Evolutionary conservation across 1,284 basidiomycete genomes (phyloP).

Genomic region (Apiotrichum laibachii): DNA sequence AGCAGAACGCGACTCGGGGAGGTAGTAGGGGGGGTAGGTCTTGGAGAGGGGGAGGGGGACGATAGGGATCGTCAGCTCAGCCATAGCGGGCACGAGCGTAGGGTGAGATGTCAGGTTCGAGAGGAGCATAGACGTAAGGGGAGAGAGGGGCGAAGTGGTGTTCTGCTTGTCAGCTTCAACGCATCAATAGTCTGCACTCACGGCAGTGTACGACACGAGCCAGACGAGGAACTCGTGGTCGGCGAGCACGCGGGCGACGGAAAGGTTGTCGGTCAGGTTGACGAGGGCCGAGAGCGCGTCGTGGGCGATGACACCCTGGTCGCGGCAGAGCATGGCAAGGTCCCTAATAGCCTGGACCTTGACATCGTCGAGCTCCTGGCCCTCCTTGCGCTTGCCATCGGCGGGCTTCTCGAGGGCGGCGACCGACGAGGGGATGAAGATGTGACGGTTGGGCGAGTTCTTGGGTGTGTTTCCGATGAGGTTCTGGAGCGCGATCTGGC

Average conservation of each 20-base stretch:
- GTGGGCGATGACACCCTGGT: conserved; percentile 85
- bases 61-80: conserved; percentile 67
- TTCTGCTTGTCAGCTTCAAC: conserved; percentile 56
- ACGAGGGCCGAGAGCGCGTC: conserved; percentile 92
- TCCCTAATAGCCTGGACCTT: conserved; percentile 61
- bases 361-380: conserved; percentile 60
- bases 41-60: conserved; percentile 55
- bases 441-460: conserved; percentile 65
- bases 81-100: conserved; percentile 63
- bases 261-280: conserved; percentile 84
- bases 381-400: conserved; percentile 35
- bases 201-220: conserved; percentile 85
- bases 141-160: conserved; percentile 81
- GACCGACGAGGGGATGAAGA: conserved; percentile 62
- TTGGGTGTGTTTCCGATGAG: conserved; percentile 74
- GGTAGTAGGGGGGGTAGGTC: conserved; percentile 59
- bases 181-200: conserved; percentile 52
- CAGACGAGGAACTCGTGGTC: conserved; percentile 76
- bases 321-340: conserved; percentile 78
- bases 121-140: conserved; percentile 92
- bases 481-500: conserved; percentile 80
- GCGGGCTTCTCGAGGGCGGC: conserved; percentile 42
- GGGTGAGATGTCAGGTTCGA: conserved; percentile 88
- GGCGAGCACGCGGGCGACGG: conserved; percentile 67
- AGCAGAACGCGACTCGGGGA: conserved; percentile 69